Evolutionary conservation across 306 rosid genomes (phyloP), one percentile per base, ranked within the genome.

Genomic region (Castanea sativa): DNA sequence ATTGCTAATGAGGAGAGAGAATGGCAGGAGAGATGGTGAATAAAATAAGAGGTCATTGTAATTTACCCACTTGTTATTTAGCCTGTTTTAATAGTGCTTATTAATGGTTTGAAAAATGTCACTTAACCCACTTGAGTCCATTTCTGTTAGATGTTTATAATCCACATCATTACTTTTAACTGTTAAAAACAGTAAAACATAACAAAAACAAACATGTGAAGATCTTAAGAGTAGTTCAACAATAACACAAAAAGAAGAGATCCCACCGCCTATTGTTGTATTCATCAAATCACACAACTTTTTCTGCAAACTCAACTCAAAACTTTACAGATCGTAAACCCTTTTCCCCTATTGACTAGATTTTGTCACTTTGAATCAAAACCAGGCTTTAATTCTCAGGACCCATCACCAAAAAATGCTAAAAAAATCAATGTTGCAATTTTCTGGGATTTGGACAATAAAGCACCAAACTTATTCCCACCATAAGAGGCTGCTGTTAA

Each of bases 381-480:
- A 43, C 55, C 49, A 38, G 70, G 45, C 15, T 30, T 11, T 15
- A 71, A 5, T 78, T 77, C 71, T 43, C 35, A 72, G 18, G 80
- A 41, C 33, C 68, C 76, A 53, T 82, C 73, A 53, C 75, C 85
- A 25, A 84, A 73, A n/a, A 69, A 27, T 21, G 6, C 64, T 52
- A 86, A 29, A 68, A 80, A 72, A 38, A 38, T 7, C 18, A 82
- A 83, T 69, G 97, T 94, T 11, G 96, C 93, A 45, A 79, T 92
- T 69, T 91, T 92, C 82, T 92, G 97, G 98, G 97, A 94, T 78
- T 86, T 92, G 81, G 91, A 94, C 59, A 89, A 88, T 83, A 92
- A 86, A 79, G 1, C 0, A 38, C 45, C 11, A 38, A 38, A 38
- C 45, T 38, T 38, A 38, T 38, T 38, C 45, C 45, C 45, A 38